A percentile compares a stretch with the other conserved stretches of the same genome.
phyloP scores from a whole-genome alignment of 768 basidiomycete species.

The Erythrobasidium yunnanense region DNA sequence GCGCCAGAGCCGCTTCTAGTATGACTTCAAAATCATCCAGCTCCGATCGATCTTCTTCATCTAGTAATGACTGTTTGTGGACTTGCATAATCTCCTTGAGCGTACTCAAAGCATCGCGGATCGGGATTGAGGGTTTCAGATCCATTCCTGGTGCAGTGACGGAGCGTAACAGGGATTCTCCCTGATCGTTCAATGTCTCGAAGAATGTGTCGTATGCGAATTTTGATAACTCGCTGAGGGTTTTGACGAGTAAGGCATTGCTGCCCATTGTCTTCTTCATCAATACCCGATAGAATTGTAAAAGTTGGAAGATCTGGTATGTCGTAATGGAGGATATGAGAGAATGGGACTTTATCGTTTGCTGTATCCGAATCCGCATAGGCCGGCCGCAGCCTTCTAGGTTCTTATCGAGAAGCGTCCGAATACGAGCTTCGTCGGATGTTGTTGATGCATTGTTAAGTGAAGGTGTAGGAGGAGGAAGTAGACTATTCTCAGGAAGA shows the following conservation, averaged over 20 bases:
- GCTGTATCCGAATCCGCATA: conserved; percentile 84
- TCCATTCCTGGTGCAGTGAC: conserved; percentile 53
- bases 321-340: conserved; percentile 62
- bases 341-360: conserved; percentile 86
- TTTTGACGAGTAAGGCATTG: conserved; percentile 62
- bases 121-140: conserved; percentile 59
- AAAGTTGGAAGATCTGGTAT: conserved; percentile 85
- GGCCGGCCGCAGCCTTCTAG: conserved; percentile 76
- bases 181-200: conserved; percentile 74
- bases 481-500: conserved; percentile 17
- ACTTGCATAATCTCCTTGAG: conserved; percentile 80
- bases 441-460: conserved; percentile 42
- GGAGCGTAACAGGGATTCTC: conserved; percentile 51
- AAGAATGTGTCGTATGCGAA: conserved; percentile 74
- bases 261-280: conserved; percentile 85
- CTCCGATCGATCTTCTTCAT: conserved; percentile 42
- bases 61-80: conserved; percentile 72
- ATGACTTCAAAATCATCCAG: conserved; percentile 55
- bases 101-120: conserved; percentile 72
- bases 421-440: conserved; percentile 55
- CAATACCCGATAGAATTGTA: conserved; percentile 86
- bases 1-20: conserved; percentile 73
- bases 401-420: conserved; percentile 66
- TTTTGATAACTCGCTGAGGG: conserved; percentile 76
- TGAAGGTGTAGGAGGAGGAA: conserved; percentile 11